Base-by-base conservation (phyloP, 768 basidiomycete species). In the Boletus huronensis region DNA sequence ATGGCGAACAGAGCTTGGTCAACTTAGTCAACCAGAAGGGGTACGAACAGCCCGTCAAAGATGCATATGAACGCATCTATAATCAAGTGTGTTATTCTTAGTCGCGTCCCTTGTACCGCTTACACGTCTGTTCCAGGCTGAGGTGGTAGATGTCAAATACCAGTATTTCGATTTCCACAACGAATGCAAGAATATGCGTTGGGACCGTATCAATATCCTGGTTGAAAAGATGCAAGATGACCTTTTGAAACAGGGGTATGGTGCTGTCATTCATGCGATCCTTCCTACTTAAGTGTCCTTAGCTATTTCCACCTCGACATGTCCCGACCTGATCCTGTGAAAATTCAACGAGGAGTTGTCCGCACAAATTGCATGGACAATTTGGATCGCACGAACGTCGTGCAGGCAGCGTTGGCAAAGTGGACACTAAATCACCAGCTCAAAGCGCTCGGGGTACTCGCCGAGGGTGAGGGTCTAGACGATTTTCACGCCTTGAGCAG, bases 301-400 rank as follows among this genome's bases (percentile, higher is more conserved):
- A 91, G 93, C 11, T 93, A 90, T 70, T 98, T 93, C 76, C 84
- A 87, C 52, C 70, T 88, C 31, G 81, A 87, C 47, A 68, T 79
- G 32, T 67, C 71, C 13, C 70, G 74, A 25, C 54, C 72, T 5
- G 72, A 75, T 26, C 82, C 83, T 0, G 70, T 82, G 23, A 77
- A 74, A 53, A 71, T 79, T 34, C 97, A 99, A 66, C 76, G 66
- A 21, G 94, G 94, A 19, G 79, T 83, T 44, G 83, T 97, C 40
- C 82, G 97, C 42, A 95, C 94, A 8, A 99, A 98, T 69, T 98
- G 97, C 72, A 97, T 97, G 97, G 96, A 98, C 70, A 89, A 87
- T 64, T 76, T 98, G 54, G 97, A 99, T 67, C 83, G 97, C 47
- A 99, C 97, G 43, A 98, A 98, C 70, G 96, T 99, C 40, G 89